A percentile compares a stretch with the other conserved stretches of the same genome.
These are phyloP conservation scores for Globisporangium iwayamae DNA, from an alignment of 352 stramenopile species.

Conservation along the genomic window DNA sequence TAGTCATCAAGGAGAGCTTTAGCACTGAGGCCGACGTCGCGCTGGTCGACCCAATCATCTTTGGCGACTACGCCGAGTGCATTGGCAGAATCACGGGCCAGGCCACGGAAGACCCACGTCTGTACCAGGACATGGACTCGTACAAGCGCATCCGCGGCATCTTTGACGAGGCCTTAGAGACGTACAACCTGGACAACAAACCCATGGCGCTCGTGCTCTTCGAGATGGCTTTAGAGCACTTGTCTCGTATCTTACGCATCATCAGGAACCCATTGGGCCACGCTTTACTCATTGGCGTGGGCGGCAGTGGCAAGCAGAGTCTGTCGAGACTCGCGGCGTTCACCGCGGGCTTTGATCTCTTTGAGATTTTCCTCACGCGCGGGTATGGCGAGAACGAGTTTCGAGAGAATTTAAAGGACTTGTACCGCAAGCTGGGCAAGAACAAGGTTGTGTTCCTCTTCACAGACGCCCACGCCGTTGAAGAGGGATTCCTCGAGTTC, in stretches of 20 bases:
- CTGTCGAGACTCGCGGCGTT: slow-evolving; percentile 91
- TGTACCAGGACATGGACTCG: slow-evolving; percentile 93
- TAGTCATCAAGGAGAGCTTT: slow-evolving; percentile 76
- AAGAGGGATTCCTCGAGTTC: slow-evolving; percentile 96
- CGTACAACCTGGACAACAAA: slow-evolving; percentile 94
- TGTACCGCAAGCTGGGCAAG: slow-evolving; percentile 88
- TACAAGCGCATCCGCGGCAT: slow-evolving; percentile 89
- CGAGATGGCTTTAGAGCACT: slow-evolving; percentile 93
- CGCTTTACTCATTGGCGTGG: slow-evolving; percentile 92
- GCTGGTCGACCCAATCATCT: slow-evolving; percentile 83
- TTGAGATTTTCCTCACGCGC: slow-evolving; percentile 92
- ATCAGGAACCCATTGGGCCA: slow-evolving; percentile 91
- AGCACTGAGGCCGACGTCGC: slow-evolving; percentile 56
- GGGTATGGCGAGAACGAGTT: slow-evolving; percentile 94
- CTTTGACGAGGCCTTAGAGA: slow-evolving; percentile 92
- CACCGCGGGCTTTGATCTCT: slow-evolving; percentile 91
- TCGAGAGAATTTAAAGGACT: slow-evolving; percentile 91
- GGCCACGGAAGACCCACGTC: slow-evolving; percentile 70
- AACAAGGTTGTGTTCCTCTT: slow-evolving; percentile 94
- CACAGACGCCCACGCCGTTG: slow-evolving; percentile 93
- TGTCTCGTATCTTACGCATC: slow-evolving; percentile 91
- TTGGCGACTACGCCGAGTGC: slow-evolving; percentile 91
- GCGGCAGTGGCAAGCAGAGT: slow-evolving; percentile 93
- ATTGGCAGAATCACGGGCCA: slow-evolving; percentile 67
- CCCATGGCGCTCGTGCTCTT: slow-evolving; percentile 95